phyloP scores from a whole-genome alignment of 2,329 filamentous ascomycete genomes.

The Ophiobolus disseminans region DNA sequence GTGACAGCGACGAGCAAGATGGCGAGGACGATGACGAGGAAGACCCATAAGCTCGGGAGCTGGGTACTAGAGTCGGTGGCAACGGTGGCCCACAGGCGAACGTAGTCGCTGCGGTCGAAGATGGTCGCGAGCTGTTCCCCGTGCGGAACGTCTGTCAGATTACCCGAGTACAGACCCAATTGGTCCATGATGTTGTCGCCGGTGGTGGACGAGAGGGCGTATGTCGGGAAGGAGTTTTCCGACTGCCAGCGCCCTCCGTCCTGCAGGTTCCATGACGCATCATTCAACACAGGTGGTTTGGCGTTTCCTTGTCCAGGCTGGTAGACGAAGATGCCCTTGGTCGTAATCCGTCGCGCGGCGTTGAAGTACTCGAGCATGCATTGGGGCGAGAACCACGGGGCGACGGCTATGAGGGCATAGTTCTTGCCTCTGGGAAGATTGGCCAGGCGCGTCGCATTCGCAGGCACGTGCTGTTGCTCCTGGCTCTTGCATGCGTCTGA shows the following conservation, averaged over 20 bases:
- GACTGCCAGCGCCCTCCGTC: constrained; percentile 75
- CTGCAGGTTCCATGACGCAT: constrained; percentile 72
- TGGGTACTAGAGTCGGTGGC: constrained; percentile 60
- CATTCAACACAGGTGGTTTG: constrained; percentile 70
- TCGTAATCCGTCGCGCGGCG: constrained; percentile 63
- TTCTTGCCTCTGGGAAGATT: constrained; percentile 69
- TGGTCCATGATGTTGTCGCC: constrained; percentile 74
- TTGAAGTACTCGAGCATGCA: constrained; percentile 78
- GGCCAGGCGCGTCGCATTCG: constrained; percentile 74
- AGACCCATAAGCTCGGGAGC: constrained; percentile 82
- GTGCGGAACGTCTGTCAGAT: constrained; percentile 61
- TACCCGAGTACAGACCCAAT: constrained; percentile 78
- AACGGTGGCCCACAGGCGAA: constrained; percentile 61
- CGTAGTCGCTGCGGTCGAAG: constrained; percentile 52
- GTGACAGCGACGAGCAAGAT: constrained; percentile 73
- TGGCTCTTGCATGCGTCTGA: constrained; percentile 68
- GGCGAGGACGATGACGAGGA: constrained; percentile 72
- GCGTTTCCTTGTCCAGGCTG: constrained; percentile 56
- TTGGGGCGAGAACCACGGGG: constrained; percentile 79
- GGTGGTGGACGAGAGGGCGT: constrained; percentile 74
- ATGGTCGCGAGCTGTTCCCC: constrained; percentile 47
- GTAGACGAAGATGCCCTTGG: constrained; percentile 67
- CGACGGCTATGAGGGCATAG: constrained; percentile 80
- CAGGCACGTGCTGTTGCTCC: constrained; percentile 71
- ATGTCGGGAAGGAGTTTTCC: constrained; percentile 78